A percentile compares a stretch with the other conserved stretches of the same genome.
Conservation (phyloP, 2,329 filamentous ascomycete species). For the Colletotrichum limetticola region DNA sequence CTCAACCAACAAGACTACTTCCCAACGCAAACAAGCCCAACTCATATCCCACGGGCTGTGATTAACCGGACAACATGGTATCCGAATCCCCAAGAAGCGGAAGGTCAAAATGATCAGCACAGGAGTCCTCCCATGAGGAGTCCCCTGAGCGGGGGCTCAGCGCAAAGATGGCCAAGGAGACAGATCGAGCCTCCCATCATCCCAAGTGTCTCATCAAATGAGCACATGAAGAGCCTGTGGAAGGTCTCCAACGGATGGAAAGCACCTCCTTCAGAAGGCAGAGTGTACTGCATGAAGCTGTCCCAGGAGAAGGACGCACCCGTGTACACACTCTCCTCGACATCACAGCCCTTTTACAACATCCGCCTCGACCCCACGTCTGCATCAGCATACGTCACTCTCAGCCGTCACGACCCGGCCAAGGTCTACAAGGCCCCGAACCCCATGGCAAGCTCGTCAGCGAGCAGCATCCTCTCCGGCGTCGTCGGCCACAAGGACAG, state of each 20-base stretch:
- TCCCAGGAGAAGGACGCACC: slow-evolving; percentile 68
- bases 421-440: slow-evolving; percentile 63
- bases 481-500: slow-evolving; percentile 43
- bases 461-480: slow-evolving; percentile 45
- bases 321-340: slow-evolving; percentile 73
- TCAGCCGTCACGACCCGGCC: slow-evolving; percentile 69
- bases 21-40: slow-evolving; percentile 72
- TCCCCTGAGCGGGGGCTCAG: slow-evolving; percentile 15
- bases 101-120: slow-evolving; percentile 35
- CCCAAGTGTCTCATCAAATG: slow-evolving; percentile 64
- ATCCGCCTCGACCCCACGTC: slow-evolving; percentile 73
- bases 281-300: slow-evolving; percentile 69
- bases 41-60: slow-evolving; percentile 70
- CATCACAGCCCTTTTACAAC: slow-evolving; percentile 73
- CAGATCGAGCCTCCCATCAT: slow-evolving; percentile 54
- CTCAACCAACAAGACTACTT: slow-evolving; percentile 77
- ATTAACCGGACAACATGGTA: slow-evolving; percentile 75
- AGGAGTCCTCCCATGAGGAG: slow-evolving; percentile 24
- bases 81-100: slow-evolving; percentile 43
- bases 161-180: slow-evolving; percentile 40
- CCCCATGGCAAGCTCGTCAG: slow-evolving; percentile 40
- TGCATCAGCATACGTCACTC: slow-evolving; percentile 68
- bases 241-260: slow-evolving; percentile 77
- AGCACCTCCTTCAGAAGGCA: slow-evolving; percentile 67
- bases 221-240: slow-evolving; percentile 74